Evolutionary conservation across 768 basidiomycete genomes (phyloP), one percentile per base, ranked within the genome.

Genomic region (Mycena alexandri): DNA sequence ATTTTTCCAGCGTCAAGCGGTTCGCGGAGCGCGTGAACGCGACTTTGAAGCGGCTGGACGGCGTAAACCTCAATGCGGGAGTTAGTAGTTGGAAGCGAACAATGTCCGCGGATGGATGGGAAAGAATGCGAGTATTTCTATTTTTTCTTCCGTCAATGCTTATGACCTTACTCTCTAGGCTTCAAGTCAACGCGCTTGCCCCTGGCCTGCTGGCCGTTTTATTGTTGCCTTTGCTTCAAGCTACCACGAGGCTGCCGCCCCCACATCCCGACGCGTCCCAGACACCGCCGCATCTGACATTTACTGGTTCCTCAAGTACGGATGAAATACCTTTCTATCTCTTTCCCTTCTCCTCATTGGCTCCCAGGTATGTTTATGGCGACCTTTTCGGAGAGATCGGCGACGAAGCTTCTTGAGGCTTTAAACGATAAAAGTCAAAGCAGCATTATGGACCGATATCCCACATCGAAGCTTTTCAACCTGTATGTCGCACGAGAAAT

Each of bases 31-130:
- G 67, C n/a, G 66, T 74, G 33, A 73, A 80, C 43, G 56, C 47
- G 17, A 75, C 76, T 25, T 65, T 67, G 7, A 43, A 67, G 46
- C 24, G 72, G n/a, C 53, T 79, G n/a, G 77, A 78, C 21, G 64
- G 79, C 22, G 63, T 80, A 0, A 72, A 78, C 16, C 75, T 79
- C 67, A 80, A 80, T 16, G 78, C 81, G 0, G 79, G 53, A 0
- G 43, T 79, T 1, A 14, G 34, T 16, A 0, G 19, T 0, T 12
- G 0, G 14, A 50, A n/a, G 14, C 77, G 73, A 51, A 46, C 67
- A 11, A 29, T 46, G 21, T 77, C 80, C 0, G 44, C 25, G 0
- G 74, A 81, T 63, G 81, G 79, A 7, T 82, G 79, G 79, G 81
- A 82, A 58, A 61, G 65, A 38, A 38, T 38, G 38, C 38, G 10